phyloP scores from a whole-genome alignment of 495 filamentous ascomycete species.

The Trichoderma asperelloides region DNA sequence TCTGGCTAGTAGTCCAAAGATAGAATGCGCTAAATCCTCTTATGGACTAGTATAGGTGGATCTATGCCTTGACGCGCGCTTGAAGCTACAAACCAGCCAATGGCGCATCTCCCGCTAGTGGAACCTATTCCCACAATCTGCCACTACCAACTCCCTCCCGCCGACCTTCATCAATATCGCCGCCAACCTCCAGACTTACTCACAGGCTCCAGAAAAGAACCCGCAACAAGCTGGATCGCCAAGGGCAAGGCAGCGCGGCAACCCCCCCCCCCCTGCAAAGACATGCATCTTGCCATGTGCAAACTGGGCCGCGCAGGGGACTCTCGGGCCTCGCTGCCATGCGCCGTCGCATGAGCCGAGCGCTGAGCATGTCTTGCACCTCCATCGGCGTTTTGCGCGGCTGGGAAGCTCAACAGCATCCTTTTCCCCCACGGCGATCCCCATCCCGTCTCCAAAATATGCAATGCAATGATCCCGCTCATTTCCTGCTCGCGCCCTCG shows the following conservation, averaged over 20 bases:
- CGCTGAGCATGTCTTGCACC: not conserved
- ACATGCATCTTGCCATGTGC: not conserved
- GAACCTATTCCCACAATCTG: not conserved
- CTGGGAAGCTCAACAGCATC: not conserved
- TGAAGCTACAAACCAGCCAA: not conserved
- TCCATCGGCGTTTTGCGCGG: not conserved
- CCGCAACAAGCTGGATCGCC: not conserved
- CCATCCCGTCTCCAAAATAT: not conserved
- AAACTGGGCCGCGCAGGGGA: not conserved
- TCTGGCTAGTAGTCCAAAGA: not conserved
- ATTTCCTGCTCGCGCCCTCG: not conserved
- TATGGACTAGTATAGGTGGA: not conserved
- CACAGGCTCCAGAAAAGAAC: not conserved
- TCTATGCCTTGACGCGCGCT: not conserved
- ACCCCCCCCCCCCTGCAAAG: not conserved
- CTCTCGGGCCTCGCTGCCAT: not conserved
- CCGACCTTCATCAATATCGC: not conserved
- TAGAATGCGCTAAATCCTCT: not conserved
- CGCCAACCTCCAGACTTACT: not conserved
- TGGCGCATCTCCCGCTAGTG: not conserved
- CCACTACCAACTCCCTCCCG: too few species aligned
- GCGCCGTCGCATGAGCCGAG: not conserved
- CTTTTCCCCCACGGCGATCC: not conserved
- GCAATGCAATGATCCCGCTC: conserved; percentile 5
- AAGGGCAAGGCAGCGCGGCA: not conserved